Conservation (phyloP, 306 rosid species). For the Fragaria ananassa region DNA sequence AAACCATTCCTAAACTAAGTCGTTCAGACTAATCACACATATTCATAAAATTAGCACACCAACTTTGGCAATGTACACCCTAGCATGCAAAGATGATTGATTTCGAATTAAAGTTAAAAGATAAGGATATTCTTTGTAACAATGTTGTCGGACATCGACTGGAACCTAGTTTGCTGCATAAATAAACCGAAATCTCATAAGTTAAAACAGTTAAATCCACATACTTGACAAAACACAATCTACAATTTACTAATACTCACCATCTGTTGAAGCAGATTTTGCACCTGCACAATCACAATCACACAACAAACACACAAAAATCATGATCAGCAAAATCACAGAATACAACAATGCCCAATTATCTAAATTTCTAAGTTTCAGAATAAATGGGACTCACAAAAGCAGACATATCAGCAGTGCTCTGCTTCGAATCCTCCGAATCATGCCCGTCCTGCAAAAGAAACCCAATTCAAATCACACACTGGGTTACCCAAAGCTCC, state of each 20-base stretch:
- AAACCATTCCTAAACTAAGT: neutral
- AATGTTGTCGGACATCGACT: conserved; percentile 89
- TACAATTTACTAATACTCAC: conserved; percentile 49
- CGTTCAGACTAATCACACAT: neutral
- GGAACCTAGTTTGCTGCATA: conserved; percentile 89
- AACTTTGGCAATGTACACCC: neutral
- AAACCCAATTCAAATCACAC: neutral
- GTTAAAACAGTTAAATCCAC: conserved; percentile 8
- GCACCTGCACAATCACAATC: conserved; percentile 57
- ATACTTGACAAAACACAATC: conserved; percentile 19
- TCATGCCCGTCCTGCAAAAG: conserved; percentile 70
- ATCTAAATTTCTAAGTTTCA: neutral
- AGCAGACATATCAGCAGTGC: conserved; percentile 94
- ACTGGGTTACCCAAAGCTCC: neutral
- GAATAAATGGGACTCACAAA: conserved; percentile 56
- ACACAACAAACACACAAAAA: neutral
- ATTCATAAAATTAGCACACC: neutral
- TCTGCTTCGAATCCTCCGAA: conserved; percentile 74
- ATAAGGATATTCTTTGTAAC: conserved; percentile 93
- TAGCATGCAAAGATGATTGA: neutral
- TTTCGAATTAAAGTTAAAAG: neutral
- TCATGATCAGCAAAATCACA: conserved; percentile 23
- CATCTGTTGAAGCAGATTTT: conserved; percentile 97
- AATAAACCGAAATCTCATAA: conserved; percentile 22
- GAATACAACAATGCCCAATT: neutral